Percentiles rank a stretch among this genome's conserved stretches.
phyloP scores from a whole-genome alignment of 2,329 filamentous ascomycete species.

The Pseudocercospora pini-densiflorae region DNA sequence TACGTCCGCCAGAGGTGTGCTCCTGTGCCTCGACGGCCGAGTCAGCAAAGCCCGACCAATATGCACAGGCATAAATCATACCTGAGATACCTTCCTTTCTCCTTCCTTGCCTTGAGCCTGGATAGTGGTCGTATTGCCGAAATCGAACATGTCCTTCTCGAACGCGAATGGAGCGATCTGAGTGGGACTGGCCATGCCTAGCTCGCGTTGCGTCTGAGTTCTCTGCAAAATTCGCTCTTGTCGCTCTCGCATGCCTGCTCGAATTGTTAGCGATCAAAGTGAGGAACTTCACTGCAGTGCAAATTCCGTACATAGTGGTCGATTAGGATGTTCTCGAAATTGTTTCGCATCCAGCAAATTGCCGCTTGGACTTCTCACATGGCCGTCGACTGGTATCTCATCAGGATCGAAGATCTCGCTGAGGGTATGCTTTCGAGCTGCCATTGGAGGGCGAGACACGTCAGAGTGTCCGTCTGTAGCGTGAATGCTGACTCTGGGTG shows the following conservation, averaged over 20 bases:
- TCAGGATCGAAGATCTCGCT: slow-evolving; percentile 38
- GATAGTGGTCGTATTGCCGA: neutral
- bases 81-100: neutral
- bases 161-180: slow-evolving; percentile 5
- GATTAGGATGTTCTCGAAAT: slow-evolving; percentile 34
- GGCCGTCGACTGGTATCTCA: slow-evolving; percentile 26
- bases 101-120: neutral
- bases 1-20: neutral
- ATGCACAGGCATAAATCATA: neutral
- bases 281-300: neutral
- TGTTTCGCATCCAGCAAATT: slow-evolving; percentile 34
- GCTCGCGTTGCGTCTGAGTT: slow-evolving; percentile 2
- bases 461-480: slow-evolving; percentile 27
- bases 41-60: neutral
- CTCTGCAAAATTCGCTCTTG: slow-evolving; percentile 39
- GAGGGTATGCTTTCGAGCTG: slow-evolving; percentile 27
- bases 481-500: slow-evolving; percentile 9
- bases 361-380: slow-evolving; percentile 40
- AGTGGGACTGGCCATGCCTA: neutral
- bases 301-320: slow-evolving; percentile 33
- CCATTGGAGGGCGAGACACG: slow-evolving; percentile 33
- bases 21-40: neutral
- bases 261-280: neutral
- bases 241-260: slow-evolving; percentile 39
- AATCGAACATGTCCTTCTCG: neutral